A percentile compares a stretch with the other conserved stretches of the same genome.
Evolutionary conservation across 495 filamentous ascomycete species (phyloP).

Genomic region (Penicillium mononematosum): DNA sequence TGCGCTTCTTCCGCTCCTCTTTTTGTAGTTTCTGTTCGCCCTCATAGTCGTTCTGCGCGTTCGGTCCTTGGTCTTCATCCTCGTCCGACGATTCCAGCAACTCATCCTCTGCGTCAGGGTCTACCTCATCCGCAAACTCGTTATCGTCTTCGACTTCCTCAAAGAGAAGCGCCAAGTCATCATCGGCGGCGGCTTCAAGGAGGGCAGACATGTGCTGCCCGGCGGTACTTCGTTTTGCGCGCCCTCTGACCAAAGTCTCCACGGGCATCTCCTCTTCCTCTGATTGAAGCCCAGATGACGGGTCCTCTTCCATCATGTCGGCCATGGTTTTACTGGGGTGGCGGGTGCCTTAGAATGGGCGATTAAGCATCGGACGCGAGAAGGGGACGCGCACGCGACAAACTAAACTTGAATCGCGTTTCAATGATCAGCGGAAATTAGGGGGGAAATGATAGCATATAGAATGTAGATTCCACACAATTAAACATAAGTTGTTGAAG

Average conservation of each 20-base stretch:
- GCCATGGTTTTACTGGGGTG: conserved; percentile 17
- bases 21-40: conserved; percentile 67
- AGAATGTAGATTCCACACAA: neutral
- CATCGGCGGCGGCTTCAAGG: conserved; percentile 71
- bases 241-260: conserved; percentile 74
- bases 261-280: conserved; percentile 46
- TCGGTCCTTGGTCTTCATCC: conserved; percentile 68
- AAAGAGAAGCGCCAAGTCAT: conserved; percentile 78
- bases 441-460: neutral
- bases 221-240: conserved; percentile 79
- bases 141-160: conserved; percentile 84
- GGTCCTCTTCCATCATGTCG: conserved; percentile 34
- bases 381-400: conserved; percentile 4
- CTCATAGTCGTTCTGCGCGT: conserved; percentile 56
- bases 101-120: conserved; percentile 70
- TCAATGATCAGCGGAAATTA: neutral
- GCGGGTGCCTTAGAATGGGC: conserved; percentile 1
- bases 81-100: conserved; percentile 81
- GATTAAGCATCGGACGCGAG: conserved; percentile 15
- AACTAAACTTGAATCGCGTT: neutral
- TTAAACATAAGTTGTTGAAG: neutral
- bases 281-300: conserved; percentile 29
- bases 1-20: conserved; percentile 72
- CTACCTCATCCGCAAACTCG: conserved; percentile 67
- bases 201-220: conserved; percentile 81